Conservation (phyloP, 2,329 filamentous ascomycete species). For the Bipolaris gigantea region DNA sequence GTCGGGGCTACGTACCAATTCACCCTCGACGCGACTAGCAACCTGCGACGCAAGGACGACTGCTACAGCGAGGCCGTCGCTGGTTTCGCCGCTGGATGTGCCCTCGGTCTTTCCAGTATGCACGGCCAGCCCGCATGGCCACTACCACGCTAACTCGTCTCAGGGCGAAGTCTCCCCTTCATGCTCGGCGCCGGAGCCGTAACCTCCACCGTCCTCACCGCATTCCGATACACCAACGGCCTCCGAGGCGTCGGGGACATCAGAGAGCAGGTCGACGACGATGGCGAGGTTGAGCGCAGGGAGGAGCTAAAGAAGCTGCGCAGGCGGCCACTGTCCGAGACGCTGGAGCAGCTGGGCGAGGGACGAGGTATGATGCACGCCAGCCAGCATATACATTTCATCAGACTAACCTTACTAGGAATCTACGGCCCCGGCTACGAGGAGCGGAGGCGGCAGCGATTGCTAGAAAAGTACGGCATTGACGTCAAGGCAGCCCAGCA, state of each 20-base stretch:
- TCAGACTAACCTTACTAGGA: conserved; percentile 56
- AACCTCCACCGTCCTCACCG: conserved; percentile 61
- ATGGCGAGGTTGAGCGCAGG: conserved; percentile 76
- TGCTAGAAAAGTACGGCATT: conserved; percentile 86
- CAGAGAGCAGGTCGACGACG: conserved; percentile 60
- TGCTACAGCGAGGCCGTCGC: conserved; percentile 72
- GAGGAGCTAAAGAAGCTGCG: conserved; percentile 73
- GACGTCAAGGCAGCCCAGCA: conserved; percentile 60
- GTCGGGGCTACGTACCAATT: conserved; percentile 79
- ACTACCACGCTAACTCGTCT: conserved; percentile 22
- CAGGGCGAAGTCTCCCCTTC: conserved; percentile 68
- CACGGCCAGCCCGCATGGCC: background rate
- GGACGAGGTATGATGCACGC: conserved; percentile 69
- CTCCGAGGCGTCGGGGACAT: conserved; percentile 53
- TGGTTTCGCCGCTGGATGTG: conserved; percentile 73
- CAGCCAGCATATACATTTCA: background rate
- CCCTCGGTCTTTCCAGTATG: conserved; percentile 74
- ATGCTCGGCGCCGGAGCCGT: conserved; percentile 68
- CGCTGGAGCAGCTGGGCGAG: conserved; percentile 79
- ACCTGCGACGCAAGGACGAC: conserved; percentile 84
- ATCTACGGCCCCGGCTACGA: conserved; percentile 81
- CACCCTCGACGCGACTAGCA: conserved; percentile 73
- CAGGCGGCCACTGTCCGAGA: conserved; percentile 76
- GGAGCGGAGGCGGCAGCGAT: conserved; percentile 76
- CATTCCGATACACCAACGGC: conserved; percentile 70